Base-by-base conservation (phyloP, 83 land plant genomes). In the Picea abies region DNA sequence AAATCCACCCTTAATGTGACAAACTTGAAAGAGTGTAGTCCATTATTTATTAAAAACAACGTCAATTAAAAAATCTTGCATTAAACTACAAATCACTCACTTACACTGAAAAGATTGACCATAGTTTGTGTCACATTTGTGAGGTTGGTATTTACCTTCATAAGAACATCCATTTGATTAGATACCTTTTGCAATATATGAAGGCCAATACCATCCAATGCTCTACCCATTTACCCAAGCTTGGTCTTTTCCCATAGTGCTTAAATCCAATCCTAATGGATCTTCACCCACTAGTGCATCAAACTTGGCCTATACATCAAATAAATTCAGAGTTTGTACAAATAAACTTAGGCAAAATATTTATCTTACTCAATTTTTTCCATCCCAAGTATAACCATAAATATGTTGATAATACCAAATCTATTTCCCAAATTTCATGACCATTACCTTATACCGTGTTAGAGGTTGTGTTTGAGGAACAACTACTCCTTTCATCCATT, bases 231-330 rank as follows among this genome's bases (percentile, higher is more conserved):
- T 97, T 62, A 97, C 93, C 99, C 99, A 97, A 35, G 91, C 94
- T 69, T 91, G 94, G 60, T 98, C 98, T 82, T 97, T 97, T 68
- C 99, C 96, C 99, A 97, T 97, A 89, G 92, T 92, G n/a, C 89
- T 87, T 49, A 97, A 85, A 84, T 97, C 86, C 52, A 97, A 82
- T 52, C 90, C 92, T 79, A 95, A 88, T 44, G 99, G 94, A 4
- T 89, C 90, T 71, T 69, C 56, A 11, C 96, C 95, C 65, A 49
- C 80, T 14, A 95, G 96, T 47, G 90, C 85, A 90, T 94, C 91
- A 84, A 97, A 91, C 41, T 37, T 12, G 8, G 16, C n/a, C 76
- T 71, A 41, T 41, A 41, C 5, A 41, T 52, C n/a, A 63, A 41
- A 32, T 63, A 4, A 66, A 11, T 63, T 32, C 0, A 39, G 16